Evolutionary conservation across 306 rosid species (phyloP).

Genomic region (Prunus mira): DNA sequence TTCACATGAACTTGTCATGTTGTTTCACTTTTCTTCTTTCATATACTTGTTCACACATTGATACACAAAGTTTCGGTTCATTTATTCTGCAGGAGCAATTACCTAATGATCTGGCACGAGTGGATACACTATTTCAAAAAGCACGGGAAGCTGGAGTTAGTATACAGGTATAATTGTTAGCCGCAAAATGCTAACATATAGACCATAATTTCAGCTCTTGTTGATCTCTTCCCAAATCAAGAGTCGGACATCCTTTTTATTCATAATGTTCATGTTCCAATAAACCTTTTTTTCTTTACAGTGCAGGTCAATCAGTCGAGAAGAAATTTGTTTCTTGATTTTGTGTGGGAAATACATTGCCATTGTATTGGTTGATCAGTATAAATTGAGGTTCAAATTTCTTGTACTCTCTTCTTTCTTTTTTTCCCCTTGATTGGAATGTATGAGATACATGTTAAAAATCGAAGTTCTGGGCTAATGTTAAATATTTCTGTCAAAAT

Average conservation of each 20-base stretch:
- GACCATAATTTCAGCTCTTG: neutral
- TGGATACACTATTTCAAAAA: slow-evolving; percentile 68
- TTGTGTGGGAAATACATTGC: slow-evolving; percentile 78
- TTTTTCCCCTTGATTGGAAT: neutral
- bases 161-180: slow-evolving; percentile 56
- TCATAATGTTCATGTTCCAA: slow-evolving; percentile 19
- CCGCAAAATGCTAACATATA: neutral
- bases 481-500: slow-evolving; percentile 35
- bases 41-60: slow-evolving; percentile 7
- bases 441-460: neutral
- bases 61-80: slow-evolving; percentile 19
- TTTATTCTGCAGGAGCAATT: slow-evolving; percentile 70
- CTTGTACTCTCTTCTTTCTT: slow-evolving; percentile 9
- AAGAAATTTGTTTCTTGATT: slow-evolving; percentile 66
- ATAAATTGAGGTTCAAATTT: slow-evolving; percentile 63
- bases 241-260: neutral
- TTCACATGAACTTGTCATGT: neutral
- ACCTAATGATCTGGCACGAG: slow-evolving; percentile 75
- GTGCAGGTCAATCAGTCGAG: slow-evolving; percentile 75
- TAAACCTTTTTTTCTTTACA: slow-evolving; percentile 49
- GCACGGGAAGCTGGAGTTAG: slow-evolving; percentile 73
- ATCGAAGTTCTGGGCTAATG: slow-evolving; percentile 16
- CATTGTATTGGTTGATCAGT: slow-evolving; percentile 87
- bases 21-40: neutral
- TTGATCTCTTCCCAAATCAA: neutral